Evolutionary conservation across 2,329 filamentous ascomycete species (phyloP).

Genomic region (Monilinia aucupariae): DNA sequence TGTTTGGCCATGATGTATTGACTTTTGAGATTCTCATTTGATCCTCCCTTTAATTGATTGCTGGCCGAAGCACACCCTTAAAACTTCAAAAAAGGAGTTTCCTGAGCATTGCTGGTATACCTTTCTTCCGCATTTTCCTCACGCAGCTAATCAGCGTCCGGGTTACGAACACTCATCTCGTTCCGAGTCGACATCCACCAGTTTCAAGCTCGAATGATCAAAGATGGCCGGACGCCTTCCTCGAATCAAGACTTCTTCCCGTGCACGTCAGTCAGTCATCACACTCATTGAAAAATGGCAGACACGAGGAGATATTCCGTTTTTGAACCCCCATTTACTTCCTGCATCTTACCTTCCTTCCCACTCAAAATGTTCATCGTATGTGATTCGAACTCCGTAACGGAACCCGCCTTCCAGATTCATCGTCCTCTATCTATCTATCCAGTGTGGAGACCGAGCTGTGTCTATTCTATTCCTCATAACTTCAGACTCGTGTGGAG

Average conservation of each 20-base stretch:
- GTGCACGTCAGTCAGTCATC: no score
- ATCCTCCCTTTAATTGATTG: background rate
- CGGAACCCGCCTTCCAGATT: no score
- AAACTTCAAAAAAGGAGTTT: background rate
- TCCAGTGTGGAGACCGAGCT: no score
- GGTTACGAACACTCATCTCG: constrained; percentile 8
- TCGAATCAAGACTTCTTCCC: background rate
- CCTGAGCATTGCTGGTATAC: background rate
- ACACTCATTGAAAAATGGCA: background rate
- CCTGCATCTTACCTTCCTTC: no score
- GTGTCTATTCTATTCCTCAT: no score
- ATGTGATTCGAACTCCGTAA: no score
- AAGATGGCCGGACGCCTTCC: background rate
- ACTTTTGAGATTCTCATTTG: background rate
- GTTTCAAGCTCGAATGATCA: constrained; percentile 4
- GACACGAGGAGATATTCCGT: background rate
- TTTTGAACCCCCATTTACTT: no score
- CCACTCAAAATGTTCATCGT: no score
- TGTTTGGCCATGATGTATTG: background rate
- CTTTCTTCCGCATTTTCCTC: background rate
- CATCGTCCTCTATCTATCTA: no score
- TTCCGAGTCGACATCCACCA: background rate
- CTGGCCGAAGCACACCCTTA: background rate
- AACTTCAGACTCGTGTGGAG: no score
- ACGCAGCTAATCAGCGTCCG: background rate